These are phyloP conservation scores for Penicillium sp. DNA, from an alignment of 2,329 filamentous ascomycete species.

Conservation along the genomic window DNA sequence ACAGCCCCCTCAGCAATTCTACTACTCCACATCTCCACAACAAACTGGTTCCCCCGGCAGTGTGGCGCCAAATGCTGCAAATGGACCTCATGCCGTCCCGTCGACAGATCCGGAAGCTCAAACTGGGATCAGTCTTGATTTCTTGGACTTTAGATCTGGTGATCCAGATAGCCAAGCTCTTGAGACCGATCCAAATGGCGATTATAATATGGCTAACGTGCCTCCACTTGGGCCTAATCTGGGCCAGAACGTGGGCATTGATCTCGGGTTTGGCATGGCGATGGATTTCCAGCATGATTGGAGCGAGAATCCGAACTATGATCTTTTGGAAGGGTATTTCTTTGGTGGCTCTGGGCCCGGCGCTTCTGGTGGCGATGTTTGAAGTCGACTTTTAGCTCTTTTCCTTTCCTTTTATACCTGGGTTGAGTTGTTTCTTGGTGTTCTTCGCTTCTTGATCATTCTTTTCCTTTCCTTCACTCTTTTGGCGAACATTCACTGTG, in stretches of 20 bases:
- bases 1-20: conserved; percentile 34
- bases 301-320: conserved; percentile 49
- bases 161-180: conserved; percentile 28
- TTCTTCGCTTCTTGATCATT: neutral
- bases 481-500: neutral
- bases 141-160: conserved; percentile 52
- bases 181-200: conserved; percentile 30
- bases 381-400: neutral
- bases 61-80: conserved; percentile 19
- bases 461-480: neutral
- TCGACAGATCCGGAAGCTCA: conserved; percentile 23
- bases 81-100: conserved; percentile 24
- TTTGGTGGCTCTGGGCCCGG: conserved; percentile 48
- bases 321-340: conserved; percentile 58
- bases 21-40: conserved; percentile 35
- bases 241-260: conserved; percentile 44
- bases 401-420: neutral
- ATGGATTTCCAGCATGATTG: conserved; percentile 51
- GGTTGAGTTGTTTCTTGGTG: neutral
- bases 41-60: conserved; percentile 33
- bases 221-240: conserved; percentile 30
- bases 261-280: conserved; percentile 47
- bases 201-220: conserved; percentile 30
- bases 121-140: conserved; percentile 52
- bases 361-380: conserved; percentile 23